A percentile compares a stretch with the other conserved stretches of the same genome.
phyloP scores from a whole-genome alignment of 1,284 basidiomycete species.

The Ganoderma resinaceum region DNA sequence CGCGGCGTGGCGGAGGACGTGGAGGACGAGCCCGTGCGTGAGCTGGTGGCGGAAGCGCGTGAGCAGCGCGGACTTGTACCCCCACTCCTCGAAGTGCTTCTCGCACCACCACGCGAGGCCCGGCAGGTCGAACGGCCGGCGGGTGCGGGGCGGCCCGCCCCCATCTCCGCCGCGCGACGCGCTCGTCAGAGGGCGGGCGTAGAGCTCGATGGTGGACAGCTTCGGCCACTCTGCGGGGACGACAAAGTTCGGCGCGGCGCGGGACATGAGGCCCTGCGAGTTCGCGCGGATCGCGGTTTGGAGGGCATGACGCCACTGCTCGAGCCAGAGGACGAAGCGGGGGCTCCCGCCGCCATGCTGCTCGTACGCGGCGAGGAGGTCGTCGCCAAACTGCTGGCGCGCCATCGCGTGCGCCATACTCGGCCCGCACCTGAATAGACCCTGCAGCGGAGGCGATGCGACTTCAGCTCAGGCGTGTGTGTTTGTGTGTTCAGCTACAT shows the following conservation, averaged over 20 bases:
- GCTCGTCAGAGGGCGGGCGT: slow-evolving; percentile 50
- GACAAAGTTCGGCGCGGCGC: slow-evolving; percentile 43
- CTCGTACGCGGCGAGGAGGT: slow-evolving; percentile 50
- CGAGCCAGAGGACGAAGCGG: slow-evolving; percentile 42
- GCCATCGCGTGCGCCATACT: slow-evolving; percentile 46
- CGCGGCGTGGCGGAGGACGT: slow-evolving; percentile 49
- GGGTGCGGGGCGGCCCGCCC: slow-evolving; percentile 41
- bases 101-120: slow-evolving; percentile 59
- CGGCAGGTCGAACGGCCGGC: slow-evolving; percentile 47
- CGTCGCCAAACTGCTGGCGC: slow-evolving; percentile 50
- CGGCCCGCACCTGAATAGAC: slow-evolving; percentile 45
- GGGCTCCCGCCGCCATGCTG: slow-evolving; percentile 24
- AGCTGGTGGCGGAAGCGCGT: slow-evolving; percentile 11
- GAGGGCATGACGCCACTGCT: slow-evolving; percentile 50
- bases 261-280: slow-evolving; percentile 47
- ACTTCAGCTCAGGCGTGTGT: not conserved
- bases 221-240: slow-evolving; percentile 49
- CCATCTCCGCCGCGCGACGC: slow-evolving; percentile 29
- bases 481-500: not conserved
- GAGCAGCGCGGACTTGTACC: slow-evolving; percentile 7
- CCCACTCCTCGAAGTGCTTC: slow-evolving; percentile 61
- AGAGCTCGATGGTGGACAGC: slow-evolving; percentile 49
- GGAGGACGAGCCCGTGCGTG: slow-evolving; percentile 50
- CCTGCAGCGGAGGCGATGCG: slow-evolving; percentile 34
- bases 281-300: slow-evolving; percentile 58